Base-by-base conservation (phyloP, 441 rosid genomes). In the Erodium chrysanthum region DNA sequence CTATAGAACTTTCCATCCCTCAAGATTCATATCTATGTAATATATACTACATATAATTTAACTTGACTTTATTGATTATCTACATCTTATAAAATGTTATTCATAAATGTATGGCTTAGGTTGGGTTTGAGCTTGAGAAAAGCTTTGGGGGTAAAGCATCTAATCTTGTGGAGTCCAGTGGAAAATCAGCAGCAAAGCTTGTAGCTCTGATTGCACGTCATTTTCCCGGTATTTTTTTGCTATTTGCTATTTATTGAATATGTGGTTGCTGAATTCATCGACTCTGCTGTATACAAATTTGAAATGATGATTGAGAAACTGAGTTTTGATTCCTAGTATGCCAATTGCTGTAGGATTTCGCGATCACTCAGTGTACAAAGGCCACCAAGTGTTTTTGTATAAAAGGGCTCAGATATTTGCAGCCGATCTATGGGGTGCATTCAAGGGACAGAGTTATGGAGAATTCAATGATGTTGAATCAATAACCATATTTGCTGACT, bases 401-500 rank as follows among this genome's bases (percentile, higher is more conserved):
- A 87, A 89, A 80, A 82, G 90, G 72, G 96, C 90, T 73, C 96
- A 89, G 81, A 89, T 87, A 73, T 84, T 87, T 84, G 88, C 81
- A 66, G 84, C 92, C 6, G 96, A 89, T 81, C 73, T 89, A 68
- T 83, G 84, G 81, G 96, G 96, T 22, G 90, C 96, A 69, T 89
- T 89, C 83, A 85, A 85, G 78, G 96, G 96, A 31, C 74, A 79
- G 74, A 79, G 86, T 63, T 84, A 80, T 76, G 96, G 96, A 66
- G 90, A 89, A 69, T 85, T 88, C 72, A 21, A 73, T 50, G 96
- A 89, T 61, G 78, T 87, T 68, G 77, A 81, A 48, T 82, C 91
- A 3, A 69, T 89, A 44, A 89, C 91, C 22, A 87, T 89, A 73
- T 89, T 89, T 79, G 96, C 92, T 1, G 96, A 89, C 82, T 89